Evolutionary conservation across 208 protist species (phyloP), one percentile per base, ranked within the genome.

Genomic region (Crithidia bombi): DNA sequence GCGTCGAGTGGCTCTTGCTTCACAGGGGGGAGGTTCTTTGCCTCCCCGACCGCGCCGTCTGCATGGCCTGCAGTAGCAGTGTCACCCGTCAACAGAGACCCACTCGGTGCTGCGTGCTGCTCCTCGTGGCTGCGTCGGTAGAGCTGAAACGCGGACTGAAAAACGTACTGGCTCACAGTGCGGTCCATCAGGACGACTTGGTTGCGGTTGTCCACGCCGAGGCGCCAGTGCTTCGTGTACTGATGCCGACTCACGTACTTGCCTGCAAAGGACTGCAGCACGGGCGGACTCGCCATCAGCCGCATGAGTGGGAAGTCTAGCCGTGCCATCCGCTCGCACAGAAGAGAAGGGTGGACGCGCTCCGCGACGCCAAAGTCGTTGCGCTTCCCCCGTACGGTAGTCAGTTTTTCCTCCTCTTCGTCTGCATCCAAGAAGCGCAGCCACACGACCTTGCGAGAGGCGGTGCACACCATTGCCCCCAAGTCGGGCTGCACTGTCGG

Each of bases 181-280:
- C 79, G 79, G 43, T 85, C 79, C n/a, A 81, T 47, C 64, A 85
- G 30, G 11, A 78, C 17, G 0, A 85, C 5, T 2, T 51, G 21
- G 32, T 85, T 80, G 19, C 17, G 11, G 50, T 64, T 65, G 49
- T 85, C 75, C 39, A 75, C 79, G 2, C n/a, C 67, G 12, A 85
- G 7, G 39, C 59, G 41, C 62, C 75, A 85, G 33, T 85, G 79
- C 47, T 69, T 67, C 14, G 49, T 69, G 69, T 79, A 79, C 35
- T 5, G 11, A 23, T 58, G 55, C 12, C 56, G 23, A 17, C 54
- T 63, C 10, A 65, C 70, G 52, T 70, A 65, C 12, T 32, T 69
- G 6, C 26, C 14, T 0, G 41, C 11, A 21, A 56, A 41, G 30
- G 32, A 21, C 65, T 77, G 76, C 47, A 70, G 15, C 25, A 72